A percentile compares a stretch with the other conserved stretches of the same genome.
Evolutionary conservation across 441 rosid genomes (phyloP).

Genomic region (Isatis lusitanica): DNA sequence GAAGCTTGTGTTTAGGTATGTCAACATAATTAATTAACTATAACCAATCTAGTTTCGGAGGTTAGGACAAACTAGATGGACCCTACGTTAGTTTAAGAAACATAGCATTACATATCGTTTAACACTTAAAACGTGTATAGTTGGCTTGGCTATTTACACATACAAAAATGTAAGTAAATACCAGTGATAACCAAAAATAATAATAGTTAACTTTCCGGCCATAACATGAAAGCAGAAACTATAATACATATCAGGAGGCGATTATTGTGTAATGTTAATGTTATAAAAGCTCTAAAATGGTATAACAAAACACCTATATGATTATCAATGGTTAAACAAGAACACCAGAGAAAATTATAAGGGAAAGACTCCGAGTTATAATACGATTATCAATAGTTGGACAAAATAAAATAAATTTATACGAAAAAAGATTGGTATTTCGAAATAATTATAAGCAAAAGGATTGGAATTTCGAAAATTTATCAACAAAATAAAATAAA

Average conservation of each 20-base stretch:
- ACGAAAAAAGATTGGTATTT: background rate
- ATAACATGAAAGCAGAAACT: background rate
- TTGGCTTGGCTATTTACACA: conserved; percentile 7
- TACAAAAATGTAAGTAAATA: background rate
- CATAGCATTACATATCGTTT: background rate
- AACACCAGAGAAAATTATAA: background rate
- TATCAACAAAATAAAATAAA: background rate
- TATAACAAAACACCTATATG: background rate
- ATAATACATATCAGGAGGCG: background rate
- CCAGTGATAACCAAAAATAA: background rate
- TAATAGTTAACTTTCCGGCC: background rate
- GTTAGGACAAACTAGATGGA: conserved; percentile 18
- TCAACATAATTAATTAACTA: conserved; percentile 14
- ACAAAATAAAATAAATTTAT: background rate
- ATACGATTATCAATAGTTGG: background rate
- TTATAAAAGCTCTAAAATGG: background rate
- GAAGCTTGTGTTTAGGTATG: conserved; percentile 12
- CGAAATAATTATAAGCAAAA: background rate
- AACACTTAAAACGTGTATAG: conserved; percentile 12
- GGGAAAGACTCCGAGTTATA: background rate
- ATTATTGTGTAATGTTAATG: background rate
- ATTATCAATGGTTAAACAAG: background rate
- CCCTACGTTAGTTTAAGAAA: conserved; percentile 9
- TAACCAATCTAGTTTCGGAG: conserved; percentile 9
- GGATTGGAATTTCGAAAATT: background rate